Evolutionary conservation across 495 filamentous ascomycete genomes (phyloP).

Genomic region (Penicillium diatomitis): DNA sequence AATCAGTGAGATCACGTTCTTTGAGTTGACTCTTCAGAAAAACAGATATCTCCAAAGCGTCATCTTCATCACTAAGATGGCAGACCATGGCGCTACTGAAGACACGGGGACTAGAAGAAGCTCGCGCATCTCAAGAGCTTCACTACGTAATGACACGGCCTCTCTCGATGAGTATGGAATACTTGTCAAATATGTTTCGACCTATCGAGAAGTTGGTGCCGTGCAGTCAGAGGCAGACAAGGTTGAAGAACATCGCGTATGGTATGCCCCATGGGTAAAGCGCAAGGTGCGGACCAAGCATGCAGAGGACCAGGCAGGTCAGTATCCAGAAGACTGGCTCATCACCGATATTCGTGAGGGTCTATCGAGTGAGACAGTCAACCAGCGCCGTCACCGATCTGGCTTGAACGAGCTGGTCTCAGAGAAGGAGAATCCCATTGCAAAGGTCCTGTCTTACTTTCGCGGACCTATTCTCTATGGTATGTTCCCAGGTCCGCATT

Average conservation of each 20-base stretch:
- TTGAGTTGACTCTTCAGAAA: background rate
- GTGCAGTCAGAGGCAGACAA: constrained; percentile 17
- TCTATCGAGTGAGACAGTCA: constrained; percentile 44
- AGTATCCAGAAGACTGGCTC: constrained; percentile 62
- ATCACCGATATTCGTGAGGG: constrained; percentile 59
- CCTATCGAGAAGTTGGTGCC: constrained; percentile 43
- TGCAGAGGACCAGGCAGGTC: constrained; percentile 23
- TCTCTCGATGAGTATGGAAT: constrained; percentile 44
- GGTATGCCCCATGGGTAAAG: constrained; percentile 52
- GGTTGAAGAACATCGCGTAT: constrained; percentile 27
- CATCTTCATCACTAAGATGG: constrained; percentile 5
- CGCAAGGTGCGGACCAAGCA: constrained; percentile 39
- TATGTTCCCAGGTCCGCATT: constrained; percentile 24
- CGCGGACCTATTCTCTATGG: constrained; percentile 74
- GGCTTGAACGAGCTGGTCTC: constrained; percentile 67
- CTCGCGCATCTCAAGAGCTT: constrained; percentile 32
- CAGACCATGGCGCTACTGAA: constrained; percentile 10
- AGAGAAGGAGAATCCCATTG: constrained; percentile 65
- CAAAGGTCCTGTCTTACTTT: constrained; percentile 67
- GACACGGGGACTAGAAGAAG: constrained; percentile 11
- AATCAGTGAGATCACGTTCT: too few species aligned
- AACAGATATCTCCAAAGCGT: background rate
- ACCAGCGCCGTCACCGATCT: constrained; percentile 46
- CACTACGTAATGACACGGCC: constrained; percentile 27
- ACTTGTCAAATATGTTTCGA: constrained; percentile 56